Evolutionary conservation across 768 basidiomycete genomes (phyloP).

Genomic region (Leucogyrophana mollusca): DNA sequence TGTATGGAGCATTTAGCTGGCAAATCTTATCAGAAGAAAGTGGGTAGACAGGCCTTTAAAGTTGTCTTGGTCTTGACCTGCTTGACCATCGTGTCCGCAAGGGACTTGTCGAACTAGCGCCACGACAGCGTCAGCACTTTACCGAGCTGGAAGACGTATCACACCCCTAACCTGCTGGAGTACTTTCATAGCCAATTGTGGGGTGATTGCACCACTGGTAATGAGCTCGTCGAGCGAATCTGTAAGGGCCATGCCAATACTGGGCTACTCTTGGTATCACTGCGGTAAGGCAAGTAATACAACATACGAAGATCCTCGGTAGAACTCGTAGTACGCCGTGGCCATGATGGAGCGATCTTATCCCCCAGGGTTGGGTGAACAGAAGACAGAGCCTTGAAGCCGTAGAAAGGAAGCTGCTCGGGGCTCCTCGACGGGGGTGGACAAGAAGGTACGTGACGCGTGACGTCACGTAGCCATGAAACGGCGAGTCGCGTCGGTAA

Average conservation of each 20-base stretch:
- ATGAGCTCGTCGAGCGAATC: constrained; percentile 99
- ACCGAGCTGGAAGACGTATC: constrained; percentile 8
- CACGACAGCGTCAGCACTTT: neutral
- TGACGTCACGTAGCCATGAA: constrained; percentile 21
- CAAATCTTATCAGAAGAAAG: constrained; percentile 2
- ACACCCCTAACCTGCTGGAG: constrained; percentile 76
- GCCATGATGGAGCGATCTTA: constrained; percentile 50
- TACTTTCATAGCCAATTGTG: constrained; percentile 99
- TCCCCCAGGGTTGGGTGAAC: neutral
- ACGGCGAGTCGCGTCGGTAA: no score
- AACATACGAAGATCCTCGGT: constrained; percentile 86
- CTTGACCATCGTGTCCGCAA: constrained; percentile 90
- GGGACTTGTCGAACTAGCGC: constrained; percentile 89
- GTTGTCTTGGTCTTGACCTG: constrained; percentile 94
- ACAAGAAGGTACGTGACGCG: constrained; percentile 16
- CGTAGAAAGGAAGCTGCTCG: neutral
- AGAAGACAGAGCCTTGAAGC: neutral
- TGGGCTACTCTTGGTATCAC: constrained; percentile 28
- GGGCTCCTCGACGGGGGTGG: constrained; percentile 3
- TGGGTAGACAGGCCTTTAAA: constrained; percentile 63
- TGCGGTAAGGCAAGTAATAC: neutral
- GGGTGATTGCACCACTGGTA: constrained; percentile 93
- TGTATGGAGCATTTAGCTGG: constrained; percentile 23
- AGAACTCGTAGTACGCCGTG: constrained; percentile 89
- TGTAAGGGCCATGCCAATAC: constrained; percentile 95